Percentiles rank a stretch among this genome's conserved stretches.
These are phyloP conservation scores for Paracoccidioides brasiliensis DNA, from an alignment of 2,329 filamentous ascomycete species.

Conservation along the genomic window DNA sequence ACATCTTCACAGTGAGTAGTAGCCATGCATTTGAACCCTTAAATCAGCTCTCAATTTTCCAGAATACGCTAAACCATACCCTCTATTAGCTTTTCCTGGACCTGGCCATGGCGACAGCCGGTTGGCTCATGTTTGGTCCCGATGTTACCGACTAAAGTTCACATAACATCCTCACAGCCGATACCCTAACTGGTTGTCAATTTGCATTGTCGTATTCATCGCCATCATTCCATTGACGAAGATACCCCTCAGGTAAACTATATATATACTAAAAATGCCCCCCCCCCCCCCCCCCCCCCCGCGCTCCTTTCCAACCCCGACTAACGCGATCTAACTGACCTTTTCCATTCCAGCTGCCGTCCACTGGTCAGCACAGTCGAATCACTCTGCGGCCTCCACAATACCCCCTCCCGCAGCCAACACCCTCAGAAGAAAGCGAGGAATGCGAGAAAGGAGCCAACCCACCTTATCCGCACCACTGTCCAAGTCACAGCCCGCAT, in stretches of 20 bases:
- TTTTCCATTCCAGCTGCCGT: conserved; percentile 42
- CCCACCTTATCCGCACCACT: background rate
- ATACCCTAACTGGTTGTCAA: conserved; percentile 61
- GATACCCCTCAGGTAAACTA: conserved; percentile 61
- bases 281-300: background rate
- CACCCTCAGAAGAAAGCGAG: conserved; percentile 13
- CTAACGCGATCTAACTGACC: conserved; percentile 9
- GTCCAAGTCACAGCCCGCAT: conserved; percentile 50
- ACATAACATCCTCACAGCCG: conserved; percentile 66
- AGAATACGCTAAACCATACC: conserved; percentile 7
- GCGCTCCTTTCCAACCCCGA: too few relatives aligned
- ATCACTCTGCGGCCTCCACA: conserved; percentile 61
- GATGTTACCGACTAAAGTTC: conserved; percentile 73
- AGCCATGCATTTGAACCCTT: background rate
- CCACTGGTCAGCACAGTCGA: conserved; percentile 80
- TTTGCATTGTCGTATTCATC: conserved; percentile 73
- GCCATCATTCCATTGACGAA: conserved; percentile 92
- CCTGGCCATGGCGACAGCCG: conserved; percentile 65
- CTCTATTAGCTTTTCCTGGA: conserved; percentile 58
- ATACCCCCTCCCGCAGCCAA: conserved; percentile 20
- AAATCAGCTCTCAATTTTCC: background rate
- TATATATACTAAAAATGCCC: background rate
- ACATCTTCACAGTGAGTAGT: conserved; percentile 60
- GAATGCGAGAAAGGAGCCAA: background rate
- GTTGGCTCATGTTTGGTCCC: conserved; percentile 90